phyloP scores from a whole-genome alignment of 257 asterid species.

The Solanum medicagineum region DNA sequence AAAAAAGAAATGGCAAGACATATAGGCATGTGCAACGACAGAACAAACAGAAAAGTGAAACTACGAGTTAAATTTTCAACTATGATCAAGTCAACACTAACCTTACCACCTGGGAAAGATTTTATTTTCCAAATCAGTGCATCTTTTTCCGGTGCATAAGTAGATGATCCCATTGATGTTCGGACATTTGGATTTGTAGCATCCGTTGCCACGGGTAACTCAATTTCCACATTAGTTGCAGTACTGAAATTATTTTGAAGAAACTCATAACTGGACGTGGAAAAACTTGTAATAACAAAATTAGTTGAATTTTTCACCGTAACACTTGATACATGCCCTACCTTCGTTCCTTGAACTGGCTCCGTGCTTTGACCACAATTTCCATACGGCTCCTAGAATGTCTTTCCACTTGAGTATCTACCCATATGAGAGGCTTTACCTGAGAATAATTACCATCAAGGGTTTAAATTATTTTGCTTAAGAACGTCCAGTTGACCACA shows the following conservation, averaged over 20 bases:
- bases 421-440: conserved; percentile 99
- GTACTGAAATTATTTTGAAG: conserved; percentile 50
- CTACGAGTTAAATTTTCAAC: neutral
- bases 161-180: conserved; percentile 97
- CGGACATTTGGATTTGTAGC: conserved; percentile 94
- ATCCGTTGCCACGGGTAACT: conserved; percentile 95
- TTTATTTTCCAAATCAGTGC: conserved; percentile 93
- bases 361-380: conserved; percentile 78
- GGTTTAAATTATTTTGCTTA: neutral
- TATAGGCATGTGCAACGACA: neutral
- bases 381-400: conserved; percentile 95
- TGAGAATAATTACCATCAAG: conserved; percentile 17
- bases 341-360: conserved; percentile 99
- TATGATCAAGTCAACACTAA: conserved; percentile 8
- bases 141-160: conserved; percentile 92
- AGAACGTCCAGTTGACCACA: neutral
- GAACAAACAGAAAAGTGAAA: neutral
- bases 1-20: neutral
- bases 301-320: neutral
- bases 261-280: conserved; percentile 8
- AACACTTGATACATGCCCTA: conserved; percentile 16
- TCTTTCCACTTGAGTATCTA: conserved; percentile 89
- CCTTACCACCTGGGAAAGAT: conserved; percentile 99
- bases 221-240: conserved; percentile 95
- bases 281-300: neutral